Evolutionary conservation across 2,329 filamentous ascomycete species (phyloP), one percentile per base, ranked within the genome.

Genomic region (Fusarium nematophilum): DNA sequence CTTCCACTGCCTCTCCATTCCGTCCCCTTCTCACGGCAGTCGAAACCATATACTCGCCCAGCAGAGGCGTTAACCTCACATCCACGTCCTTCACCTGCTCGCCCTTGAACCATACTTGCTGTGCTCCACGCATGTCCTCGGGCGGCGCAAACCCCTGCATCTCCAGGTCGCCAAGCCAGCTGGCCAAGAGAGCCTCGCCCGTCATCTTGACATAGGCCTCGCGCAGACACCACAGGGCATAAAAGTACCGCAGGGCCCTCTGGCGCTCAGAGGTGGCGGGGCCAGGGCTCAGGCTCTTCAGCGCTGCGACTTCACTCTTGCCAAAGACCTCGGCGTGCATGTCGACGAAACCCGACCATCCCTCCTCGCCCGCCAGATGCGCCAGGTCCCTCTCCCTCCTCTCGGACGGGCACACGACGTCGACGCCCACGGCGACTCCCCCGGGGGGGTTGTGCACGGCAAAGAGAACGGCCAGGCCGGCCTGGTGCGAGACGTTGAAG

Each of bases 201-300:
- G 90, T 90, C 78, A 94, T 87, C 83, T 93, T 94, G 74, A 93
- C 87, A 71, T 91, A 93, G 1, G 90, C 88, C 76, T 94, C 91
- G 66, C 91, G 87, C 72, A 92, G 82, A 72, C 89, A 91, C 88
- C 90, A 94, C 55, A 90, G 85, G 1, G 89, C 84, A 72, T 93
- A 94, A 71, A 94, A 94, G 47, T 84, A 81, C 5, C 89, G 81
- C 23, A 93, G 77, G 69, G 87, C 88, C 17, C 77, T 81, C 56
- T 90, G 87, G 14, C 51, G 54, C 25, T 58, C 56, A 10, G 42
- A 39, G 21, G 37, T 38, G 21, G 74, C 67, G 11, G 76, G 66
- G 5, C 51, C 51, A 3, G 62, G 59, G 5, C 36, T 40, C 42
- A 79, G 67, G 43, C 69, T 63, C 72, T 89, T 88, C 68, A 93